Conservation (phyloP, 192 early-diverging fungal genomes). For the Backusella sp. region DNA sequence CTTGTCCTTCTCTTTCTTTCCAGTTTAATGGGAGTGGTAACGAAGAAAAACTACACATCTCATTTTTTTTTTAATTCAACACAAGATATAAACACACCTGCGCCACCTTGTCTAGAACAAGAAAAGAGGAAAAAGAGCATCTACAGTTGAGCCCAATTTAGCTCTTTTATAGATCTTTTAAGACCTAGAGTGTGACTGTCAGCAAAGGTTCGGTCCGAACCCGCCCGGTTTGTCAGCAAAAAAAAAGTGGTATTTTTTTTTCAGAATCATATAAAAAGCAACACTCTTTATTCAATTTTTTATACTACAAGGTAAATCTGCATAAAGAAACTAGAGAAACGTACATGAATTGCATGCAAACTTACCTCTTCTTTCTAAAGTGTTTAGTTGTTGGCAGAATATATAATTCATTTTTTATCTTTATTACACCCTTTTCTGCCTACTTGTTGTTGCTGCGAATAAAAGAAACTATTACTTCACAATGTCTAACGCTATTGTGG, state of each 20-base stretch:
- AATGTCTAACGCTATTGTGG: constrained; percentile 32
- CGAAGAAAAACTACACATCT: background rate
- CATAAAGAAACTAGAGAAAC: background rate
- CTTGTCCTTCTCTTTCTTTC: background rate
- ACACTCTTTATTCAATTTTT: constrained; percentile 5
- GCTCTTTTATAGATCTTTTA: background rate
- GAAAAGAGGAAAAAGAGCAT: too few relatives aligned
- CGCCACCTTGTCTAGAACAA: background rate
- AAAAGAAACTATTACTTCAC: background rate
- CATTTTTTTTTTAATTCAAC: background rate
- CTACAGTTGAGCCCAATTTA: too few relatives aligned
- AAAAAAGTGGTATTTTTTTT: constrained; percentile 11
- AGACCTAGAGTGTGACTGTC: background rate
- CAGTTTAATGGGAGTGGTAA: too few relatives aligned
- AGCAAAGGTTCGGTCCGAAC: background rate
- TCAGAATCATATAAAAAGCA: constrained; percentile 5
- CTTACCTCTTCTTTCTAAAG: background rate
- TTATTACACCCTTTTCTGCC: background rate
- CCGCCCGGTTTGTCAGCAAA: constrained; percentile 6
- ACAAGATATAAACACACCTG: background rate
- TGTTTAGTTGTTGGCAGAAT: background rate
- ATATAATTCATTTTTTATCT: background rate
- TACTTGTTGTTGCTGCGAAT: background rate
- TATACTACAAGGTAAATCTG: constrained; percentile 5
- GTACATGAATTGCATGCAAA: background rate